A percentile compares a stretch with the other conserved stretches of the same genome.
Conservation (phyloP, 768 basidiomycete species). For the Pleurotus cornucopiae region DNA sequence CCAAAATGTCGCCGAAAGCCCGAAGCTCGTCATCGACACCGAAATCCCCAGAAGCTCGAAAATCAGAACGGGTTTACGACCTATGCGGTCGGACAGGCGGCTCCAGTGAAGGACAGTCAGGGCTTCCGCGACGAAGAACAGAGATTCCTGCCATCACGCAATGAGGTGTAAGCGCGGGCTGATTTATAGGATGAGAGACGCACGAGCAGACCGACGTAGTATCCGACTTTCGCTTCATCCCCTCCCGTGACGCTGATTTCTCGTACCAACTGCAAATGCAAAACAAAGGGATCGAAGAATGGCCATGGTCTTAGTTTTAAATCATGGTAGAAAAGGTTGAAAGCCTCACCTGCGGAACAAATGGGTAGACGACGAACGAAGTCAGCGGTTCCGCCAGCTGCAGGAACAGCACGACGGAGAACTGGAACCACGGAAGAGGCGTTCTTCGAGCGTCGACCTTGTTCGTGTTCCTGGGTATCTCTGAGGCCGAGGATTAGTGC, state of each 20-base stretch:
- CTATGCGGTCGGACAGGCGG: slow-evolving; percentile 55
- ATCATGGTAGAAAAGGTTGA: background rate
- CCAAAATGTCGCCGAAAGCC: slow-evolving; percentile 53
- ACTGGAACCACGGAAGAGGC: slow-evolving; percentile 66
- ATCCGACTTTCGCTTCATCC: slow-evolving; percentile 48
- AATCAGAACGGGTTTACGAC: slow-evolving; percentile 59
- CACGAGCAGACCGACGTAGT: slow-evolving; percentile 65
- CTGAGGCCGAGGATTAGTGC: too few relatives aligned
- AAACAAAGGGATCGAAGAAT: background rate
- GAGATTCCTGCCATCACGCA: slow-evolving; percentile 39
- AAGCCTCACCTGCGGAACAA: slow-evolving; percentile 58
- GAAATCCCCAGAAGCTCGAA: slow-evolving; percentile 51
- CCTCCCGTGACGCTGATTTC: slow-evolving; percentile 48
- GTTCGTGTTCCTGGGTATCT: too few relatives aligned
- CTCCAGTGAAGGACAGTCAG: slow-evolving; percentile 61
- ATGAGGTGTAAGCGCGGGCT: too few relatives aligned
- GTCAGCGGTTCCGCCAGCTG: slow-evolving; percentile 77
- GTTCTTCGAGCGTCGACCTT: slow-evolving; percentile 24
- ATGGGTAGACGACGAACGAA: slow-evolving; percentile 70
- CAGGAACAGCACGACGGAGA: slow-evolving; percentile 65
- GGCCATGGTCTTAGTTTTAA: background rate
- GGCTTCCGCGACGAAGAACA: slow-evolving; percentile 56
- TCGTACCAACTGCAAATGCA: slow-evolving; percentile 29
- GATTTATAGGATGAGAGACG: background rate
- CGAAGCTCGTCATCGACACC: slow-evolving; percentile 54